These are phyloP conservation scores for Triticum urartu DNA, from an alignment of 176 grass and related monocot species.

Conservation along the genomic window DNA sequence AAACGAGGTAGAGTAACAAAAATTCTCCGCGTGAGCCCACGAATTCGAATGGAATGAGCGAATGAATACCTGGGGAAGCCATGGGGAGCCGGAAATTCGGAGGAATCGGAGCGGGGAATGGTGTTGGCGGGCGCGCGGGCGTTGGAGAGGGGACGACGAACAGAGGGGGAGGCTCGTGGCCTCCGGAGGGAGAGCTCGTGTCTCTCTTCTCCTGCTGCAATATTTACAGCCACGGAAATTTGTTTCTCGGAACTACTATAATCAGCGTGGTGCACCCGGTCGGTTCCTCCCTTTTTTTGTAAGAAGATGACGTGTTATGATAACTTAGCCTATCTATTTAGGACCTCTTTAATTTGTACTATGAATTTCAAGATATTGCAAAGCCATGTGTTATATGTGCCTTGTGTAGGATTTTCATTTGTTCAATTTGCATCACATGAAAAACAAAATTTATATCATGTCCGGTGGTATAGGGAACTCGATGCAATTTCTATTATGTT, in stretches of 20 bases:
- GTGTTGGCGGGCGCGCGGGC: background rate
- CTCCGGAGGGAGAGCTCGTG: background rate
- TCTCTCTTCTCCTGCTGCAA: background rate
- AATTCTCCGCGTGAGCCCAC: background rate
- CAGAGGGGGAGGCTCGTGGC: background rate
- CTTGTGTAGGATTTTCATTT: too few relatives aligned
- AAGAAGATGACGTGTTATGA: too few relatives aligned
- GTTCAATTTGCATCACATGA: too few relatives aligned
- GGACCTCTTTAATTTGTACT: too few relatives aligned
- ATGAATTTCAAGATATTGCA: too few relatives aligned
- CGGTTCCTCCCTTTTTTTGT: too few relatives aligned
- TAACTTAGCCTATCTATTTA: too few relatives aligned
- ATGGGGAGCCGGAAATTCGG: background rate
- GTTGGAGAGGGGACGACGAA: background rate
- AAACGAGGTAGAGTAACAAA: background rate
- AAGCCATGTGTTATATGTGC: too few relatives aligned
- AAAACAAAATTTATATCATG: too few relatives aligned
- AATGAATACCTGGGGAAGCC: constrained; percentile 31
- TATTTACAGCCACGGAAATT: background rate
- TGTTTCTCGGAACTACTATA: background rate
- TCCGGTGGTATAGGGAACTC: too few relatives aligned
- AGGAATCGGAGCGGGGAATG: background rate
- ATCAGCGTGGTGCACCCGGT: background rate
- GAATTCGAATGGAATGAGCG: background rate
- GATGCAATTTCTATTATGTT: too few relatives aligned